Base-by-base conservation (phyloP, 2,329 filamentous ascomycete genomes). In the Monilinia vaccinii-corymbosi region DNA sequence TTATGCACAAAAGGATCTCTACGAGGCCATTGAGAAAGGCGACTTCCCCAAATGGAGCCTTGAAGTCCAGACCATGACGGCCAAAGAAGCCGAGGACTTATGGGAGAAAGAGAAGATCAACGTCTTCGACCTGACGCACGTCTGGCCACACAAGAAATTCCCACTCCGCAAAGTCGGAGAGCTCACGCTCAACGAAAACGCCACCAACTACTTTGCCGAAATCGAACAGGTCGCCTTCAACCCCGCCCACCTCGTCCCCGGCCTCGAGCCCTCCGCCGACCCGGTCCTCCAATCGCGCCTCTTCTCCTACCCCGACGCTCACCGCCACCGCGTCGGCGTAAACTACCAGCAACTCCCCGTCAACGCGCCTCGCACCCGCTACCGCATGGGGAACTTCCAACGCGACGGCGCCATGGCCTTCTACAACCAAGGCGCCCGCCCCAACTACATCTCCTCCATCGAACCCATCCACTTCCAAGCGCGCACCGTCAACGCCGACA, bases 151-250 rank as follows among this genome's bases (percentile, higher is more conserved):
- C 52, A 72, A 70, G 56, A 52, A 67, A 38, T 67, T 79, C 45
- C 79, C 79, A 1, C 74, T 81, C 16, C 76, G 77, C n/a, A 74
- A 73, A 47, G 75, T 81, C 60, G 79, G 78, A 42, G 75, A 76
- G 60, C 70, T 81, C 62, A 76, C 73, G 0, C 67, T 81, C 13
- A 79, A 79, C 66, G 71, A 74, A 57, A 81, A 81, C 59, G 74
- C 78, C 1, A 69, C 77, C 65, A 83, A 83, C 71, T 83, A 83
- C 70, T 83, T 83, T 62, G 78, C 80, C 59, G 82, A 87, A 67
- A 85, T 88, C 52, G 86, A 89, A 74, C 85, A 88, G 70, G 78
- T 81, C 14, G 82, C 84, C 1, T 88, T 87, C 78, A 83, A 79
- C 65, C 85, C 85, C 34, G 77, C 83, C 1, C 83, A 88, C 69